Evolutionary conservation across 768 basidiomycete species (phyloP), one percentile per base, ranked within the genome.

Genomic region (Hortiboletus flavorubellus): DNA sequence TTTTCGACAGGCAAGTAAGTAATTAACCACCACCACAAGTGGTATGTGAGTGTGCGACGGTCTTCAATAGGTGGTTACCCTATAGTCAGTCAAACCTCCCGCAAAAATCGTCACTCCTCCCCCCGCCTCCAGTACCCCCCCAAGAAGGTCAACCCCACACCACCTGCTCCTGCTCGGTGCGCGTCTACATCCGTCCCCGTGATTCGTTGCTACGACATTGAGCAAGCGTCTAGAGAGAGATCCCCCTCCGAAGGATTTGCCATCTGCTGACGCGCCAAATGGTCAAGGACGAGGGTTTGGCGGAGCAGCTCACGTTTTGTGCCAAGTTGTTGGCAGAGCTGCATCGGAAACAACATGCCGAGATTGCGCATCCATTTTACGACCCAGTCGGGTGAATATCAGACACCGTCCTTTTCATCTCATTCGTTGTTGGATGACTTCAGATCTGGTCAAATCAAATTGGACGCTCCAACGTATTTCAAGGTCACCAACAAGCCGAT

Each of bases 401-500:
- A 31, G n/a, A n/a, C 48, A 23, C 15, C 18, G n/a, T 40, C 8
- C 12, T 11, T 35, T 11, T 29, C 26, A 18, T 41, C 15, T 12
- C 10, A 8, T 37, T 30, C 10, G 46, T 57, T 11, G 54, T 53
- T 29, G 10, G 2, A 40, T 31, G 10, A 10, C 15, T 23, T 21
- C 59, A 94, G 94, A 97, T 69, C 85, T 85, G n/a, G n/a, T n/a
- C n/a, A n/a, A 73, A 75, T 85, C 42, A 84, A 82, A 64, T 78
- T 94, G 60, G 81, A 86, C 34, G 80, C 98, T 45, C 96, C 95
- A 0, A 77, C 80, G 18, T 99, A 99, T 71, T 84, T 85, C 3
- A 90, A 86, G 72, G 74, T 96, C 61, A 79, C 98, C 69, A 96
- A 94, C 78, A 86, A 84, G 64, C 97, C 97, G 4, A 98, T 99